Conservation (phyloP, 164 flowering plant genomes). For the Dillenia suffruticosa region DNA sequence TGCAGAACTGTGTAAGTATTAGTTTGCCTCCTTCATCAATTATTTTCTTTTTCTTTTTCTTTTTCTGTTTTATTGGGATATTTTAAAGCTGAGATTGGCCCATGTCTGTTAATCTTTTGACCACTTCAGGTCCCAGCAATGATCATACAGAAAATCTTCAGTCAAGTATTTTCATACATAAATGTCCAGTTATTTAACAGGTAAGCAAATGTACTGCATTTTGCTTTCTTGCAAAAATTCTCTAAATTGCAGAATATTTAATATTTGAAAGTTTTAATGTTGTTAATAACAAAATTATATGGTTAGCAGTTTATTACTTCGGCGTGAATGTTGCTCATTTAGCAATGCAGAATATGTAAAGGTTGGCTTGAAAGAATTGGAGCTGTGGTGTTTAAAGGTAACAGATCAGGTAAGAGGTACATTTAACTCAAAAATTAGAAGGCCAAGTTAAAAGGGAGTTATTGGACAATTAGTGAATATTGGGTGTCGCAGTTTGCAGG, state of each 20-base stretch:
- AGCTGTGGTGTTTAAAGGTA: conserved; percentile 70
- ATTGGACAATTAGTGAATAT: background rate
- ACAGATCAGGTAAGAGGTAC: conserved; percentile 43
- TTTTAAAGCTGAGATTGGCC: background rate
- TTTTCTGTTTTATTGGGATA: background rate
- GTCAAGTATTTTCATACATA: conserved; percentile 75
- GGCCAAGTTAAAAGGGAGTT: background rate
- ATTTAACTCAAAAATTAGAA: background rate
- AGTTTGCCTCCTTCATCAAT: no score
- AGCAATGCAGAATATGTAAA: conserved; percentile 86
- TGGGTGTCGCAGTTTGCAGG: conserved; percentile 48
- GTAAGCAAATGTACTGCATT: conserved; percentile 16
- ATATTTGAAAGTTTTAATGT: no score
- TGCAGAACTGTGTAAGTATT: conserved; percentile 53
- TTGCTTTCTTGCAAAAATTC: no score
- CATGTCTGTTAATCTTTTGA: background rate
- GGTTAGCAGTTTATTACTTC: conserved; percentile 57
- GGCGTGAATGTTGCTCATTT: conserved; percentile 88
- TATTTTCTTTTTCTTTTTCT: background rate
- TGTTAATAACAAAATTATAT: background rate
- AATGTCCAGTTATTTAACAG: conserved; percentile 82
- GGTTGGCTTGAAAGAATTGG: conserved; percentile 71
- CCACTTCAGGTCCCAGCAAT: conserved; percentile 59
- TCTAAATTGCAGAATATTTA: no score
- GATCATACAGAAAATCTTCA: conserved; percentile 59